Evolutionary conservation across 495 filamentous ascomycete genomes (phyloP).

Genomic region (Penicillium longicatenatum): DNA sequence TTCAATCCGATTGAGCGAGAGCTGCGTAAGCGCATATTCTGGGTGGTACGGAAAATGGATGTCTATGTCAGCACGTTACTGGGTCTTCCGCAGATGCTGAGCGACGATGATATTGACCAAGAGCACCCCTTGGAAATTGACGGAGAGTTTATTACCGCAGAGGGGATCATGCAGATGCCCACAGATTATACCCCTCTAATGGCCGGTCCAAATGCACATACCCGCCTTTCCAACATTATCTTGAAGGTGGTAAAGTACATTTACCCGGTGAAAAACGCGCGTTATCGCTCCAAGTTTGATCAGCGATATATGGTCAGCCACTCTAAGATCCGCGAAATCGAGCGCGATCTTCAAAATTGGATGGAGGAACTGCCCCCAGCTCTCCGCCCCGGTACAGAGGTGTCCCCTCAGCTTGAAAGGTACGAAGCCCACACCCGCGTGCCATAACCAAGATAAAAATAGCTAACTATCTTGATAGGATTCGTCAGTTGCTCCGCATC

Average conservation of each 20-base stretch:
- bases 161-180: conserved; percentile 73
- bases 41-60: conserved; percentile 90
- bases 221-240: conserved; percentile 72
- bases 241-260: conserved; percentile 85
- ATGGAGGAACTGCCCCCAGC: conserved; percentile 73
- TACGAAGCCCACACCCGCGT: conserved; percentile 36
- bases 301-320: conserved; percentile 86
- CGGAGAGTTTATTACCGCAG: conserved; percentile 84
- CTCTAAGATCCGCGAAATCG: conserved; percentile 86
- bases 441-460: not conserved
- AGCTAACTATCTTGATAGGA: conserved; percentile 46
- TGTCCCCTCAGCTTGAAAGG: conserved; percentile 72
- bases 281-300: conserved; percentile 46
- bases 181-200: conserved; percentile 73
- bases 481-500: conserved; percentile 85
- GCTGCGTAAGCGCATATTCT: conserved; percentile 82
- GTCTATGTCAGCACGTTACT: conserved; percentile 88
- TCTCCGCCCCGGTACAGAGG: conserved; percentile 74
- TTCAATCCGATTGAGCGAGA: conserved; percentile 87
- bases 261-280: conserved; percentile 79
- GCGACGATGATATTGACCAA: conserved; percentile 90
- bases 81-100: conserved; percentile 81
- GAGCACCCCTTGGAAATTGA: conserved; percentile 83
- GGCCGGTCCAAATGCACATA: conserved; percentile 84
- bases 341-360: conserved; percentile 83